These are phyloP conservation scores for Annulohypoxylon truncatum DNA, from an alignment of 2,329 filamentous ascomycete genomes.

Conservation along the genomic window DNA sequence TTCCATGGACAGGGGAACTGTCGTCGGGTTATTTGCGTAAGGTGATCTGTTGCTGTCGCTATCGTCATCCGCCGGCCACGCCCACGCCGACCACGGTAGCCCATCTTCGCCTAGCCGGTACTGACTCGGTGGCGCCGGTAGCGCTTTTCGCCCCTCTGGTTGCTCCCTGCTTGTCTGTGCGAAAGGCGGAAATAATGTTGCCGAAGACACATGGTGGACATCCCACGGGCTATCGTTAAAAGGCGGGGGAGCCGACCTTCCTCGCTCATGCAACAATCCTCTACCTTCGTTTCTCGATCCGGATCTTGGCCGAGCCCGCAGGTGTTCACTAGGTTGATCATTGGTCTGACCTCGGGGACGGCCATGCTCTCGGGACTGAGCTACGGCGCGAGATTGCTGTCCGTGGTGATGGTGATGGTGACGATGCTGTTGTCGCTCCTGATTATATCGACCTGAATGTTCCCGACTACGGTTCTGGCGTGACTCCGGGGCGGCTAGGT, in stretches of 20 bases:
- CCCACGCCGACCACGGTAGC: slow-evolving; percentile 59
- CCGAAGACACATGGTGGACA: slow-evolving; percentile 48
- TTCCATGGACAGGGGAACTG: slow-evolving; percentile 40
- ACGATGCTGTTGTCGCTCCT: slow-evolving; percentile 36
- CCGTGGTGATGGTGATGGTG: slow-evolving; percentile 31
- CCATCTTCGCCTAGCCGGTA: slow-evolving; percentile 61
- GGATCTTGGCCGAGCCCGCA: slow-evolving; percentile 31
- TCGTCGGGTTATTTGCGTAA: slow-evolving; percentile 43
- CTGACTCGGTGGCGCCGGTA: slow-evolving; percentile 55
- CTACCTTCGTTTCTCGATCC: slow-evolving; percentile 41
- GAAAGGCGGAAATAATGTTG: slow-evolving; percentile 45
- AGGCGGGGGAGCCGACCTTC: slow-evolving; percentile 62
- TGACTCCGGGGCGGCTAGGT: slow-evolving; percentile 50
- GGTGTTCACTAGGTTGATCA: slow-evolving; percentile 28
- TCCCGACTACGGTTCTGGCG: slow-evolving; percentile 47
- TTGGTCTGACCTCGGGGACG: slow-evolving; percentile 33
- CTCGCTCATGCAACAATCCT: slow-evolving; percentile 56
- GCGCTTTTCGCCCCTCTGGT: slow-evolving; percentile 55
- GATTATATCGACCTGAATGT: slow-evolving; percentile 35
- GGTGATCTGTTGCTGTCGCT: slow-evolving; percentile 40
- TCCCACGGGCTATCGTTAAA: slow-evolving; percentile 62
- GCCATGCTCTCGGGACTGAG: slow-evolving; percentile 39
- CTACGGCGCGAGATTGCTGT: slow-evolving; percentile 25
- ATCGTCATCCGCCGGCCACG: slow-evolving; percentile 50
- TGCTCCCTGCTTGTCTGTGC: slow-evolving; percentile 36